A percentile compares a stretch with the other conserved stretches of the same genome.
Evolutionary conservation across 768 basidiomycete species (phyloP).

Genomic region (Trametes villosa): DNA sequence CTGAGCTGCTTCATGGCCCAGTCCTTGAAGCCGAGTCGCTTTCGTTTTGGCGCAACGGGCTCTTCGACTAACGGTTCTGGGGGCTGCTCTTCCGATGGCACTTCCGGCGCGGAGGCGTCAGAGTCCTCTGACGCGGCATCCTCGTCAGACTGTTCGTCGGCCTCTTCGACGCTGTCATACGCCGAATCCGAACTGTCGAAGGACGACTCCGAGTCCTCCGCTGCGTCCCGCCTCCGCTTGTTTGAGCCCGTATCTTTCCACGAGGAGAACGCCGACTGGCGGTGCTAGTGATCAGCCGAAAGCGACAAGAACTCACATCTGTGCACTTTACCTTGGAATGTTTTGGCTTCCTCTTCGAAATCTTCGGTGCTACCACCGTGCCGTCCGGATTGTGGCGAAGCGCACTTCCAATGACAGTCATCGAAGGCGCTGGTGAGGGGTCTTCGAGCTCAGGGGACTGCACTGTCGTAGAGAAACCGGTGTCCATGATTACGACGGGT

Average conservation of each 20-base stretch:
- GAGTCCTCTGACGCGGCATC: slow-evolving; percentile 25
- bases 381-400: slow-evolving; percentile 71
- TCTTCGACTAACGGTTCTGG: slow-evolving; percentile 29
- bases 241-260: slow-evolving; percentile 48
- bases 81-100: slow-evolving; percentile 19
- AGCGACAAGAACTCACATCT: not conserved
- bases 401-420: slow-evolving; percentile 53
- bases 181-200: slow-evolving; percentile 83
- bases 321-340: slow-evolving; percentile 44
- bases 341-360: slow-evolving; percentile 49
- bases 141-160: slow-evolving; percentile 30
- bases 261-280: slow-evolving; percentile 41
- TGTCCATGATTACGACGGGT: slow-evolving; percentile 32
- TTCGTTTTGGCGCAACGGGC: slow-evolving; percentile 39
- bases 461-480: slow-evolving; percentile 25
- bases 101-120: slow-evolving; percentile 1
- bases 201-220: slow-evolving; percentile 55
- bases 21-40: slow-evolving; percentile 72
- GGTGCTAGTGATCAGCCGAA: slow-evolving; percentile 23
- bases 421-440: not conserved
- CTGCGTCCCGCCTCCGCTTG: slow-evolving; percentile 17
- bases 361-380: slow-evolving; percentile 50
- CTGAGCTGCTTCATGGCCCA: slow-evolving; percentile 87
- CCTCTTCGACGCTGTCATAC: slow-evolving; percentile 46
- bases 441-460: slow-evolving; percentile 16